These are phyloP conservation scores for Exophiala mesophila DNA, from an alignment of 2,329 filamentous ascomycete genomes.

Conservation along the genomic window DNA sequence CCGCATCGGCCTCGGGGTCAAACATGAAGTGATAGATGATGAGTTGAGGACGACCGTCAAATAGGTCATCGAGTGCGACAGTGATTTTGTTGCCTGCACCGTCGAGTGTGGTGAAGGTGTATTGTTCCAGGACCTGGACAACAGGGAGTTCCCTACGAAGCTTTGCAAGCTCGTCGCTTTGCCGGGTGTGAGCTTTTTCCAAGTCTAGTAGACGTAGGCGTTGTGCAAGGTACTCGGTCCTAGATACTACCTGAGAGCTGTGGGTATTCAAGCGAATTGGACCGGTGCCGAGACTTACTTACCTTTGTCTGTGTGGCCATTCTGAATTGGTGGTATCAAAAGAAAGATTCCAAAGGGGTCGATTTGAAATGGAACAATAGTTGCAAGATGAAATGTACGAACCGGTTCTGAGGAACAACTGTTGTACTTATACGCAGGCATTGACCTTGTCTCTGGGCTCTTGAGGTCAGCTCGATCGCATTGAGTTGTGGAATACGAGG, in stretches of 20 bases:
- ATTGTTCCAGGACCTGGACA: conserved; percentile 36
- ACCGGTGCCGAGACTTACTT: too few species aligned
- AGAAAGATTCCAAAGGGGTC: too few species aligned
- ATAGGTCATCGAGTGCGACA: conserved; percentile 27
- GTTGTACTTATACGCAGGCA: too few species aligned
- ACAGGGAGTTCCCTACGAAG: conserved; percentile 34
- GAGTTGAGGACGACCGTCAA: conserved; percentile 28
- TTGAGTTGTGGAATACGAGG: background rate
- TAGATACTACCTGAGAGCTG: conserved; percentile 1
- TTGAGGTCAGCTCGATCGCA: too few species aligned
- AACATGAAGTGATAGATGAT: conserved; percentile 48
- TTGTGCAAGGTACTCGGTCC: conserved; percentile 13
- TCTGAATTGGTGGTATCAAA: too few species aligned
- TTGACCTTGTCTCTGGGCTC: too few species aligned
- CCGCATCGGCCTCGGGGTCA: conserved; percentile 31
- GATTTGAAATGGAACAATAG: too few species aligned
- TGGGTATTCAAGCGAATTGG: too few species aligned
- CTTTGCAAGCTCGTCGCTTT: conserved; percentile 12
- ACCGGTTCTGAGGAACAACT: too few species aligned
- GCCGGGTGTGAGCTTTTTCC: conserved; percentile 19
- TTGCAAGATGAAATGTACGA: too few species aligned
- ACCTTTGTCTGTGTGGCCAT: too few species aligned
- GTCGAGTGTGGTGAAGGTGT: conserved; percentile 31
- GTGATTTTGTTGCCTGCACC: conserved; percentile 4
- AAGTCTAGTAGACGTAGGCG: conserved; percentile 19